Conservation (phyloP, 2,329 filamentous ascomycete species). For the Calonectria pteridis region DNA sequence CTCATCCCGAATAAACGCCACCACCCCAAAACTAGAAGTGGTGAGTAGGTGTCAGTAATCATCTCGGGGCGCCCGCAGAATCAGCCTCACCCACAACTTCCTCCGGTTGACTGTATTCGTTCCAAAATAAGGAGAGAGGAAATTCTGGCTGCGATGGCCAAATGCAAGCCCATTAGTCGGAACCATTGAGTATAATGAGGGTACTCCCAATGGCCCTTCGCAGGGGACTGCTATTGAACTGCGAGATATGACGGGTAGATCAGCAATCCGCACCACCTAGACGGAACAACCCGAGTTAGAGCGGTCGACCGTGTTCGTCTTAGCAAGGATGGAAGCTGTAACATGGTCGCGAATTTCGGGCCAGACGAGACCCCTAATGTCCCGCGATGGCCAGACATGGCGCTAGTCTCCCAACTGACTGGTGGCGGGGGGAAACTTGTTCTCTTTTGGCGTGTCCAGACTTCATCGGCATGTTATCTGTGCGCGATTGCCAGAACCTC, state of each 20-base stretch:
- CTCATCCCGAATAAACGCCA: neutral
- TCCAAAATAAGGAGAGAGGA: neutral
- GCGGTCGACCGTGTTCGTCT: neutral
- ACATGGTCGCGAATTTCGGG: neutral
- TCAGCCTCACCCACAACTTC: neutral
- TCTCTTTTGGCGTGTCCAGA: neutral
- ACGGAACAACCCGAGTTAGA: neutral
- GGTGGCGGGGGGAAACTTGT: neutral
- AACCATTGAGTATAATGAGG: neutral
- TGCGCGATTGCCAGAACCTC: neutral
- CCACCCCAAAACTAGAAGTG: neutral
- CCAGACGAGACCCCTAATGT: neutral
- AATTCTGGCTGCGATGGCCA: neutral
- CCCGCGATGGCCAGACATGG: neutral
- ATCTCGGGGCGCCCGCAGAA: neutral
- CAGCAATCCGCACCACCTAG: neutral
- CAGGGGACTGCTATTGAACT: neutral
- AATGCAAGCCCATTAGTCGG: neutral
- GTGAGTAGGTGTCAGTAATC: neutral
- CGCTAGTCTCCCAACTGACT: neutral
- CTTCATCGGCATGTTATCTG: neutral
- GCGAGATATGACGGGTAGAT: neutral
- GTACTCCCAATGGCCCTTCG: neutral
- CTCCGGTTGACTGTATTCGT: neutral
- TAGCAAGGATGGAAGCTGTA: neutral